Evolutionary conservation across 2,329 filamentous ascomycete genomes (phyloP).

Genomic region (Berkeleyomyces basicola): DNA sequence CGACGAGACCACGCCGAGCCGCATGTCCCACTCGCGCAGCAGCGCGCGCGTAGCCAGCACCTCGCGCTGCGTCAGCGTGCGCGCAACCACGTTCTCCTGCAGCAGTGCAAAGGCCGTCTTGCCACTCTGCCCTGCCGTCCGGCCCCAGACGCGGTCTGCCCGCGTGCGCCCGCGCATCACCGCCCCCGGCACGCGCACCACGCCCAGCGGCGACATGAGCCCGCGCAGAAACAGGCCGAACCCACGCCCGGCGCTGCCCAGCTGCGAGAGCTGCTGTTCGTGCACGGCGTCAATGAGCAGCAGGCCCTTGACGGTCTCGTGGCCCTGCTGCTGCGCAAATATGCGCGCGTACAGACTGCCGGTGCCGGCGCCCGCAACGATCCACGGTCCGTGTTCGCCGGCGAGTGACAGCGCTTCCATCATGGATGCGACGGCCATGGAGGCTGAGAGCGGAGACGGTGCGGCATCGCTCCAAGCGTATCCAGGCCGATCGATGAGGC

Average conservation of each 20-base stretch:
- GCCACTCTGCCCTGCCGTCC: conserved; percentile 58
- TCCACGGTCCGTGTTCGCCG: conserved; percentile 75
- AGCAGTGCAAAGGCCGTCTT: conserved; percentile 81
- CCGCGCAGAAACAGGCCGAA: conserved; percentile 8
- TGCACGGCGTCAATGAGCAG: conserved; percentile 80
- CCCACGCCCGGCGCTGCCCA: conserved; percentile 1
- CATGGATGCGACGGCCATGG: conserved; percentile 78
- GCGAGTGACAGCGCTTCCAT: conserved; percentile 69
- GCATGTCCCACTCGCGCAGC: conserved; percentile 50
- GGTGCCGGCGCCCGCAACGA: conserved; percentile 71
- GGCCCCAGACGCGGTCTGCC: conserved; percentile 72
- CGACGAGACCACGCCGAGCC: conserved; percentile 68
- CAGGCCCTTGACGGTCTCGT: conserved; percentile 52
- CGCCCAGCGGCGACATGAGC: conserved; percentile 66
- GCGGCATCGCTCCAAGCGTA: conserved; percentile 79
- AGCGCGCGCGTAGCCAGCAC: conserved; percentile 63
- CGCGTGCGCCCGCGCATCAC: conserved; percentile 66
- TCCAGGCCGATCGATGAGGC: conserved; percentile 88
- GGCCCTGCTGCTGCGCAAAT: conserved; percentile 69
- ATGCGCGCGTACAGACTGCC: conserved; percentile 82
- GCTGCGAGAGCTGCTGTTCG: conserved; percentile 29
- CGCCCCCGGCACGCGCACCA: conserved; percentile 65
- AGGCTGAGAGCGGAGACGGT: conserved; percentile 80
- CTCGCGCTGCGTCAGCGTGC: conserved; percentile 70
- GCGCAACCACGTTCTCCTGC: conserved; percentile 81